phyloP scores from a whole-genome alignment of 108 stramenopile genomes.

The Nitzschia inconspicua region DNA sequence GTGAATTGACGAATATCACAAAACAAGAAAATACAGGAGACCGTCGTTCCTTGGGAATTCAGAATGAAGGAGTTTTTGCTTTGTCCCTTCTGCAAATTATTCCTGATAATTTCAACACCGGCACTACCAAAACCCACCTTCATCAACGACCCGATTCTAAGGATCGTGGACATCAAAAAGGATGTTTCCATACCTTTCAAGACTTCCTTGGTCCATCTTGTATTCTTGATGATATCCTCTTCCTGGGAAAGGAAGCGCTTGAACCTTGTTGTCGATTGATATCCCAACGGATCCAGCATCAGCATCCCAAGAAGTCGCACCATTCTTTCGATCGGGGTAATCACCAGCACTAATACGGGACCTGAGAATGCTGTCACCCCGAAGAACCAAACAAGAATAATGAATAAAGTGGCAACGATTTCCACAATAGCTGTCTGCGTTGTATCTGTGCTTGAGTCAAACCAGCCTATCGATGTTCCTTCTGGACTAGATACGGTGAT shows the following conservation, averaged over 20 bases:
- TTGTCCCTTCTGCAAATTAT: slow-evolving; percentile 69
- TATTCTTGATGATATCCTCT: slow-evolving; percentile 33
- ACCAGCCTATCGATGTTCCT: slow-evolving; percentile 11
- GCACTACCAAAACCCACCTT: slow-evolving; percentile 92
- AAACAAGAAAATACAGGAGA: slow-evolving; percentile 86
- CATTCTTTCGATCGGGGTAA: slow-evolving; percentile 76
- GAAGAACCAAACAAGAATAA: slow-evolving; percentile 61
- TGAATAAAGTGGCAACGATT: slow-evolving; percentile 43
- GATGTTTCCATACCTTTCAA: slow-evolving; percentile 64
- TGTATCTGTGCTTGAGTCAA: background rate
- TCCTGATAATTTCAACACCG: slow-evolving; percentile 87
- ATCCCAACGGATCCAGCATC: slow-evolving; percentile 73
- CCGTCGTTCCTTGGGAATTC: slow-evolving; percentile 62
- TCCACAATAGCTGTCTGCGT: slow-evolving; percentile 28
- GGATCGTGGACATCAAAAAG: slow-evolving; percentile 81
- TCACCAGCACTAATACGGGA: slow-evolving; percentile 55
- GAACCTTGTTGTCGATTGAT: slow-evolving; percentile 50
- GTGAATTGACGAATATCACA: slow-evolving; percentile 93
- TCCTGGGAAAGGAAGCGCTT: slow-evolving; percentile 49
- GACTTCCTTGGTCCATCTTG: slow-evolving; percentile 59
- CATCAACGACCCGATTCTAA: slow-evolving; percentile 87
- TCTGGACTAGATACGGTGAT: slow-evolving; percentile 20
- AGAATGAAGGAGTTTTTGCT: slow-evolving; percentile 62
- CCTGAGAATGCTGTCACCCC: slow-evolving; percentile 62
- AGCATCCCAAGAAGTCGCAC: slow-evolving; percentile 61